Evolutionary conservation across 208 protist species (phyloP).

Genomic region (Wallacemonas sp.): DNA sequence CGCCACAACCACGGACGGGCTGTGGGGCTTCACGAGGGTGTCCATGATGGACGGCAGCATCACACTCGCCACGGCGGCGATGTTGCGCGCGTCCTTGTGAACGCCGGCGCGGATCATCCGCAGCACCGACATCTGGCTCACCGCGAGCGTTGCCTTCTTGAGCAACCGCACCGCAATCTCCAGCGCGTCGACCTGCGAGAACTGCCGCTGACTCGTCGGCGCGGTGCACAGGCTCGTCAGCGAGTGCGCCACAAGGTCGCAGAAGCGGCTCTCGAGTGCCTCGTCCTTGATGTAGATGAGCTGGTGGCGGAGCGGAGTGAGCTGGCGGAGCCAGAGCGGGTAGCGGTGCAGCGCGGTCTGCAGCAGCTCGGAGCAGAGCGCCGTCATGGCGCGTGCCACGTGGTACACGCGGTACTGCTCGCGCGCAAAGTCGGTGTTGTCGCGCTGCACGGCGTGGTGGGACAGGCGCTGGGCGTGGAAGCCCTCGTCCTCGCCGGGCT

Average conservation of each 20-base stretch:
- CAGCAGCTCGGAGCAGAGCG: conserved; percentile 28
- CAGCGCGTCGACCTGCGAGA: conserved; percentile 70
- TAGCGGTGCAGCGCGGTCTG: conserved; percentile 34
- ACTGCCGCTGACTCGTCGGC: conserved; percentile 27
- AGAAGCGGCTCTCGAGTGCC: conserved; percentile 53
- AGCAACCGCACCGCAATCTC: conserved; percentile 60
- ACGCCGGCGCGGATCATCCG: conserved; percentile 37
- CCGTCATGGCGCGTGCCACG: conserved; percentile 27
- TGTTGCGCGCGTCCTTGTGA: conserved; percentile 51
- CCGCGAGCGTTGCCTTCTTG: conserved; percentile 35
- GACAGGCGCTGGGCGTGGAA: conserved; percentile 16
- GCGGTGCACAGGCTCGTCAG: conserved; percentile 18
- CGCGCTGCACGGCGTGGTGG: conserved; percentile 20
- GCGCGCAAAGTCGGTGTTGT: conserved; percentile 14
- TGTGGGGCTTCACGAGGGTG: conserved; percentile 34
- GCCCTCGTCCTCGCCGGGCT: conserved; percentile 5
- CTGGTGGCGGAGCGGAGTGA: conserved; percentile 61
- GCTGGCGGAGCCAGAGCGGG: conserved; percentile 36
- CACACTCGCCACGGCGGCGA: conserved; percentile 43
- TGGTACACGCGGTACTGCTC: conserved; percentile 41
- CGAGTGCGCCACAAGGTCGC: conserved; percentile 40
- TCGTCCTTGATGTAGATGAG: conserved; percentile 44
- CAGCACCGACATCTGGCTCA: conserved; percentile 60
- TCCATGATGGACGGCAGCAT: conserved; percentile 43
- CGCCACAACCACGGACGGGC: conserved; percentile 50